Percentiles rank a stretch among this genome's conserved stretches.
Conservation (phyloP, 2,329 filamentous ascomycete species). For the Talaromyces amestolkiae region DNA sequence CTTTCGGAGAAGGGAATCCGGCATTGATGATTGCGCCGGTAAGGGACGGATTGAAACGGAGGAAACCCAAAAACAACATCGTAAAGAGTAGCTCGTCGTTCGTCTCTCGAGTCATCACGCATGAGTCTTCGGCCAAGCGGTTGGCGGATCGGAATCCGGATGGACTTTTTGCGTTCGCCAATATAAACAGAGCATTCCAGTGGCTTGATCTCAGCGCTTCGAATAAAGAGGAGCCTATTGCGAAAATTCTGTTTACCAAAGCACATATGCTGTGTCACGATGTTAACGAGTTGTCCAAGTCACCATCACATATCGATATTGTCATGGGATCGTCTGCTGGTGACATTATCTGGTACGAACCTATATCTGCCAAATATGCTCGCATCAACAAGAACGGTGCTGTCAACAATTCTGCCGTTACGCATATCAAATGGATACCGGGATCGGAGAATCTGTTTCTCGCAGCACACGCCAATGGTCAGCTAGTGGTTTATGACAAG, state of each 20-base stretch:
- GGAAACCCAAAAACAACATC: slow-evolving; percentile 97
- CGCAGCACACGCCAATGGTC: slow-evolving; percentile 87
- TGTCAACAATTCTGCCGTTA: slow-evolving; percentile 81
- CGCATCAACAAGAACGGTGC: slow-evolving; percentile 94
- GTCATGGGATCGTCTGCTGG: slow-evolving; percentile 95
- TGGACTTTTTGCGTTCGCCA: slow-evolving; percentile 86
- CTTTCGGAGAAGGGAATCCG: slow-evolving; percentile 84
- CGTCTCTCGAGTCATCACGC: slow-evolving; percentile 91
- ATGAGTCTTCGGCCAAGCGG: slow-evolving; percentile 76
- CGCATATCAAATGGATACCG: slow-evolving; percentile 88
- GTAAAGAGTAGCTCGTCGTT: slow-evolving; percentile 98
- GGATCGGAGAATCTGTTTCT: slow-evolving; percentile 91
- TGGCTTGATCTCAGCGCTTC: slow-evolving; percentile 85
- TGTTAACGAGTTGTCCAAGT: slow-evolving; percentile 80
- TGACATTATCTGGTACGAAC: slow-evolving; percentile 98
- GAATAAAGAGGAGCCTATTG: slow-evolving; percentile 75
- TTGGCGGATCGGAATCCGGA: slow-evolving; percentile 74
- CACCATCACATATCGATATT: slow-evolving; percentile 76
- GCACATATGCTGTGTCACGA: slow-evolving; percentile 94
- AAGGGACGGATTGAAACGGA: slow-evolving; percentile 68
- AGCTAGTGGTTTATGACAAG: slow-evolving; percentile 92
- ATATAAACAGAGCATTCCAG: slow-evolving; percentile 91
- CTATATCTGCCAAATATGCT: slow-evolving; percentile 91
- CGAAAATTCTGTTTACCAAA: slow-evolving; percentile 95
- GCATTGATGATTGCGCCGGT: slow-evolving; percentile 63